phyloP scores from a whole-genome alignment of 2,329 filamentous ascomycete genomes.

The Myotisia sp. region DNA sequence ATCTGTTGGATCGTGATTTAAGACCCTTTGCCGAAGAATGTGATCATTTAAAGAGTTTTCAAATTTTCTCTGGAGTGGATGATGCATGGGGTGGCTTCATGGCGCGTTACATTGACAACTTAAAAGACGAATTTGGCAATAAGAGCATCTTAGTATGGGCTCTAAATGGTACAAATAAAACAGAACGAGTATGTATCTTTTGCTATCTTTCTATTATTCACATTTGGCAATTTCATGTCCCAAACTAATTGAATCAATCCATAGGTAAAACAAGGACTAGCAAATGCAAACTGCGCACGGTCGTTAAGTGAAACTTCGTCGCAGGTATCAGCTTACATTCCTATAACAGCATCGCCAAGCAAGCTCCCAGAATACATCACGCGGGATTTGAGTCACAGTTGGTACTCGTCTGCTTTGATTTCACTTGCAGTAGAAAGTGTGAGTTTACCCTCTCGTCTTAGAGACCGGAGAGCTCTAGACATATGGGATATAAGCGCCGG shows the following conservation, averaged over 20 bases:
- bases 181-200: slow-evolving; percentile 5
- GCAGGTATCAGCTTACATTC: slow-evolving; percentile 63
- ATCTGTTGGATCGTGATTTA: slow-evolving; percentile 80
- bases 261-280: slow-evolving; percentile 45
- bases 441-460: slow-evolving; percentile 55
- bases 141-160: slow-evolving; percentile 78
- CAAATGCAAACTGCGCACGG: slow-evolving; percentile 59
- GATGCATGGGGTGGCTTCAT: slow-evolving; percentile 74
- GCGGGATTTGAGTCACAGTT: slow-evolving; percentile 51
- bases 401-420: slow-evolving; percentile 68
- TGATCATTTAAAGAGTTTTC: slow-evolving; percentile 79
- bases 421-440: slow-evolving; percentile 63
- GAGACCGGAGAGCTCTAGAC: slow-evolving; percentile 25
- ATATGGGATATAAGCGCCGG: slow-evolving; percentile 40
- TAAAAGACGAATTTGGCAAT: slow-evolving; percentile 87
- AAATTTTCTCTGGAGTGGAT: slow-evolving; percentile 57
- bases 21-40: slow-evolving; percentile 83
- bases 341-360: slow-evolving; percentile 50
- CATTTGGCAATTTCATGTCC: too few relatives aligned
- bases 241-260: too few relatives aligned
- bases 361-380: slow-evolving; percentile 43
- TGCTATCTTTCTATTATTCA: slow-evolving; percentile 26
- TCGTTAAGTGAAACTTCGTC: slow-evolving; percentile 54
- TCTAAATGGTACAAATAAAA: slow-evolving; percentile 37
- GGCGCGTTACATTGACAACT: slow-evolving; percentile 55